Evolutionary conservation across 805 yeast genomes (phyloP).

Genomic region (Monosporozyma aquatica): DNA sequence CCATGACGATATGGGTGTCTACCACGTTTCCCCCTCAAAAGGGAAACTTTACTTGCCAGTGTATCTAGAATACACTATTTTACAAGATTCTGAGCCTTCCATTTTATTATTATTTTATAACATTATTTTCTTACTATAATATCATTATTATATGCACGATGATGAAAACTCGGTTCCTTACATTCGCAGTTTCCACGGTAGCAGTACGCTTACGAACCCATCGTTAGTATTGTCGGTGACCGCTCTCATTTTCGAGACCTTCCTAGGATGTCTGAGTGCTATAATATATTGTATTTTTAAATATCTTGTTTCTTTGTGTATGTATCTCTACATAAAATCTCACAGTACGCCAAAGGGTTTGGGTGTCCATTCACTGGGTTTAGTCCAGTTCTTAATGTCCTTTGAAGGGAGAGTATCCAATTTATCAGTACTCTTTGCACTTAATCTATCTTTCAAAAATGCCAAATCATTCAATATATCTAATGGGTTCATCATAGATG

Average conservation of each 20-base stretch:
- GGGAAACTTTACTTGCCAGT: slow-evolving; percentile 82
- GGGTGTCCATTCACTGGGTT: slow-evolving; percentile 37
- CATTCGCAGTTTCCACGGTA: slow-evolving; percentile 98
- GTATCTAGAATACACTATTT: slow-evolving; percentile 29
- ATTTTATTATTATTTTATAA: too few species aligned
- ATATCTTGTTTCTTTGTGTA: neutral
- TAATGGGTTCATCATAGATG: neutral
- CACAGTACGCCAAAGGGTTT: slow-evolving; percentile 43
- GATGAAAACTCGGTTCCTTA: slow-evolving; percentile 62
- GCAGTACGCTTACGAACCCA: slow-evolving; percentile 76
- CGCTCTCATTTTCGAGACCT: slow-evolving; percentile 59
- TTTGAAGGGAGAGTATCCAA: too few species aligned
- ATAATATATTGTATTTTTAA: slow-evolving; percentile 8
- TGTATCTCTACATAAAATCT: too few species aligned
- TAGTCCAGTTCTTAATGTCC: slow-evolving; percentile 5
- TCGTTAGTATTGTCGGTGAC: slow-evolving; percentile 68
- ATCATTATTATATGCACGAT: slow-evolving; percentile 31
- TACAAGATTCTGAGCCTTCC: slow-evolving; percentile 29
- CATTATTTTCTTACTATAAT: slow-evolving; percentile 2
- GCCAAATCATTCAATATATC: slow-evolving; percentile 17
- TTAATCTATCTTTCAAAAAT: slow-evolving; percentile 26
- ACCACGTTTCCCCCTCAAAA: slow-evolving; percentile 21
- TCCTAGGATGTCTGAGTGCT: slow-evolving; percentile 87
- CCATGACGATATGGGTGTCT: slow-evolving; percentile 79
- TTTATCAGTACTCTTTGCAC: slow-evolving; percentile 14